Percentiles rank a stretch among this genome's conserved stretches.
Evolutionary conservation across 495 filamentous ascomycete genomes (phyloP).

Genomic region (Tuber brumale): DNA sequence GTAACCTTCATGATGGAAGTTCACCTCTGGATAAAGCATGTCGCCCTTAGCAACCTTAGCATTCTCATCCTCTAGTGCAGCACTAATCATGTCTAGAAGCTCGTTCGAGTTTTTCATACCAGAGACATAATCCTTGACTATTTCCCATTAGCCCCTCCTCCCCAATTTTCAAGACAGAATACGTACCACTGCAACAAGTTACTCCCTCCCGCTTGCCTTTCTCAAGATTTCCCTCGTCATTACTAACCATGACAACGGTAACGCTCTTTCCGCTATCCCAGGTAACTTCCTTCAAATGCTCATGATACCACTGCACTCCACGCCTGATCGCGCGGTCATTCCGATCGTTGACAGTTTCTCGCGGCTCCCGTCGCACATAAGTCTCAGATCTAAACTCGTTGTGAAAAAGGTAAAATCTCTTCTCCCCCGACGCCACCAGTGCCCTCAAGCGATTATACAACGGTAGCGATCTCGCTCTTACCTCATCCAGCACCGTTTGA

Average conservation of each 20-base stretch:
- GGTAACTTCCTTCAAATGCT: constrained; percentile 62
- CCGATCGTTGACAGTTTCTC: constrained; percentile 91
- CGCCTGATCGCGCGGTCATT: constrained; percentile 87
- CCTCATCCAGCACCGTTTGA: constrained; percentile 92
- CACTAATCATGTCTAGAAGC: constrained; percentile 91
- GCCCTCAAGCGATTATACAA: constrained; percentile 88
- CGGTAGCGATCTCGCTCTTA: constrained; percentile 85
- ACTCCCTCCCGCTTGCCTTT: constrained; percentile 75
- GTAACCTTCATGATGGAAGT: not conserved
- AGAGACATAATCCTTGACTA: constrained; percentile 67
- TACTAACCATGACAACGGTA: constrained; percentile 83
- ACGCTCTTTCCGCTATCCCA: constrained; percentile 47
- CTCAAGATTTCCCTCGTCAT: constrained; percentile 77
- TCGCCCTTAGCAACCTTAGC: constrained; percentile 57
- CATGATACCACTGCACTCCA: constrained; percentile 80
- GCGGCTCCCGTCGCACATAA: constrained; percentile 62
- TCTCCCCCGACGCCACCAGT: constrained; percentile 87
- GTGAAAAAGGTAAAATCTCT: constrained; percentile 97
- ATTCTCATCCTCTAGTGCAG: constrained; percentile 59
- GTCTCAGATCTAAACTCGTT: constrained; percentile 96
- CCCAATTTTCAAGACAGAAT: constrained; percentile 22
- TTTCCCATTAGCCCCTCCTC: constrained; percentile 31
- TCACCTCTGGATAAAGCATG: constrained; percentile 60
- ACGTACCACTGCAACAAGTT: constrained; percentile 42
- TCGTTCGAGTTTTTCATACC: constrained; percentile 74